These are phyloP conservation scores for Sarocladium oryzae DNA, from an alignment of 2,329 filamentous ascomycete genomes.

Conservation along the genomic window DNA sequence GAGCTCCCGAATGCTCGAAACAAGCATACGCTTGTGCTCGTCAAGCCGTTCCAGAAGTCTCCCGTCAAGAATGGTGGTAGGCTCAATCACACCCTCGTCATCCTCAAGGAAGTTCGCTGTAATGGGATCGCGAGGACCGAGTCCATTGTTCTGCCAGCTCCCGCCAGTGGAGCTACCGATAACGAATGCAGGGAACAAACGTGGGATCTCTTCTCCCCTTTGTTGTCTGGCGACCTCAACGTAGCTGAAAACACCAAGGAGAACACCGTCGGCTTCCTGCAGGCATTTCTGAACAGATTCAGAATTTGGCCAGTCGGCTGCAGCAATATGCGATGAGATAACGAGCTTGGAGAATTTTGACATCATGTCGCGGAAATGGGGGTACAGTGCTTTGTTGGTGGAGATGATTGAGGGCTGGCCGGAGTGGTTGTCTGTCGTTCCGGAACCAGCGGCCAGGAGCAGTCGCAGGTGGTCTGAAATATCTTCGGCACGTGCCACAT, in stretches of 20 bases:
- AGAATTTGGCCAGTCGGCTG: conserved; percentile 88
- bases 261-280: conserved; percentile 93
- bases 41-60: conserved; percentile 77
- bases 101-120: conserved; percentile 84
- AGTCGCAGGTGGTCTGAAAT: conserved; percentile 94
- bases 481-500: conserved; percentile 90
- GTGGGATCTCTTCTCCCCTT: conserved; percentile 83
- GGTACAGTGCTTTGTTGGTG: conserved; percentile 93
- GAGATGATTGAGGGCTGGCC: conserved; percentile 99
- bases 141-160: conserved; percentile 74
- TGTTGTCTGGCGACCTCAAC: conserved; percentile 93
- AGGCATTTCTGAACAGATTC: conserved; percentile 94
- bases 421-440: conserved; percentile 97
- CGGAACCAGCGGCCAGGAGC: conserved; percentile 89
- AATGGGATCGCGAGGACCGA: conserved; percentile 60
- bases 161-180: conserved; percentile 77
- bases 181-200: conserved; percentile 90
- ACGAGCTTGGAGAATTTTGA: conserved; percentile 99
- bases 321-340: conserved; percentile 94
- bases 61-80: conserved; percentile 66
- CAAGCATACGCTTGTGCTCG: conserved; percentile 75
- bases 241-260: conserved; percentile 91
- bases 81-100: conserved; percentile 65
- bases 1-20: conserved; percentile 78
- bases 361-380: conserved; percentile 99